Evolutionary conservation across 495 filamentous ascomycete species (phyloP), one percentile per base, ranked within the genome.

Genomic region (Xylaria curta): DNA sequence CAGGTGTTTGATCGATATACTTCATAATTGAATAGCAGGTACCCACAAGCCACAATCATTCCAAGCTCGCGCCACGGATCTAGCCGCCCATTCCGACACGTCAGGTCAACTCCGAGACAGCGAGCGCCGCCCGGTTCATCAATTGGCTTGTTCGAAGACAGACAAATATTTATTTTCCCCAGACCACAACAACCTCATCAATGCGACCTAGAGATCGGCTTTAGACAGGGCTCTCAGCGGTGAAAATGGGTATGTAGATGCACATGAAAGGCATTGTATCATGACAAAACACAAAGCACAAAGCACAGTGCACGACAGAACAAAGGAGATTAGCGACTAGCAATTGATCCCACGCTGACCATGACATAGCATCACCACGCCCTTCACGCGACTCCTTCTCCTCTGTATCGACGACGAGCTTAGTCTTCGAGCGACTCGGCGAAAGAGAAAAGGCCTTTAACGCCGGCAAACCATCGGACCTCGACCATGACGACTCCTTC

Each of bases 371-470:
- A 70, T 79, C 78, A 58, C 72, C 76, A 56, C 82, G 86, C 74
- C 77, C 73, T 47, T 90, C 89, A 33, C 78, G 83, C 66, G 88
- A 88, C 72, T 91, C 92, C 9, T 77, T 86, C 10, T 91, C 91
- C 21, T 90, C 91, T 40, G 88, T 89, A 17, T 95, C 92, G 40
- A 93, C 92, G 36, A 93, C 91, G 38, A 94, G 91, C 72, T 84
- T 95, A 5, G 89, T 93, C 69, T 89, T 95, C 72, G 93, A 95
- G 68, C 89, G 90, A 68, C 87, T 94, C 70, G 82, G 85, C 75
- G 88, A 88, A 70, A 81, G 83, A 73, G 83, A 80, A 66, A 84
- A 79, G 40, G 77, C 68, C 67, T 79, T 74, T 72, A 81, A 82
- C 66, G 78, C 81, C 69, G 81, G 83, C 54, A 76, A 80, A 49